A percentile compares a stretch with the other conserved stretches of the same genome.
Evolutionary conservation across 2,329 filamentous ascomycete genomes (phyloP).

Genomic region (Colletotrichum tabaci): DNA sequence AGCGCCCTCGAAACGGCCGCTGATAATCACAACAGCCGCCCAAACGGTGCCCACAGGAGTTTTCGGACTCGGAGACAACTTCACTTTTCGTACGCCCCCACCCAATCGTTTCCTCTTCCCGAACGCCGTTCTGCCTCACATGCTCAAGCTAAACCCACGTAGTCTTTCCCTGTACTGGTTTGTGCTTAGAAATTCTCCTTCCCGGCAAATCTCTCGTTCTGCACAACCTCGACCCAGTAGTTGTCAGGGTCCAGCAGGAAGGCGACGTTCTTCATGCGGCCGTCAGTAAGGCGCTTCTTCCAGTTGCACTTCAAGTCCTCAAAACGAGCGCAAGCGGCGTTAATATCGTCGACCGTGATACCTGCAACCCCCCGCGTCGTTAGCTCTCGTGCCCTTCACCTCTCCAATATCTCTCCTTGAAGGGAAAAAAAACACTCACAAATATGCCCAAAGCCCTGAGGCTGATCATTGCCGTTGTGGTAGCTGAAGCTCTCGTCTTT

Average conservation of each 20-base stretch:
- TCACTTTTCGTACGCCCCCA: conserved; percentile 17
- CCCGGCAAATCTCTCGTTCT: conserved; percentile 79
- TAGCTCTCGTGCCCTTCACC: not conserved
- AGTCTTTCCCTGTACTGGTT: not conserved
- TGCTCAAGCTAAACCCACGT: not conserved
- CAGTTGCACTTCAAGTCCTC: conserved; percentile 86
- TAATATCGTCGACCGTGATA: conserved; percentile 88
- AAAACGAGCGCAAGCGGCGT: conserved; percentile 88
- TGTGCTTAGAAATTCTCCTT: conserved; percentile 65
- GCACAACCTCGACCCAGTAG: conserved; percentile 86
- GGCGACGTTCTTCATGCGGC: conserved; percentile 92
- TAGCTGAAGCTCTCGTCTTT: conserved; percentile 88
- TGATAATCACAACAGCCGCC: not conserved
- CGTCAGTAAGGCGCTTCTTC: conserved; percentile 97
- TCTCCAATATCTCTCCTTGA: not conserved
- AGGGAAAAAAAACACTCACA: conserved; percentile 67
- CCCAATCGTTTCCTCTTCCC: conserved; percentile 9
- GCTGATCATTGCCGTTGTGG: conserved; percentile 92
- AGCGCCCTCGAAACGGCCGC: too few species aligned
- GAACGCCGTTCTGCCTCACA: conserved; percentile 11
- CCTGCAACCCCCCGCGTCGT: conserved; percentile 57
- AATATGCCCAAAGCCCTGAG: conserved; percentile 95
- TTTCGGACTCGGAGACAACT: conserved; percentile 16
- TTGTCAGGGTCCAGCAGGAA: conserved; percentile 91
- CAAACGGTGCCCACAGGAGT: not conserved